These are phyloP conservation scores for Coniella lustricola DNA, from an alignment of 2,329 filamentous ascomycete genomes.

Conservation along the genomic window DNA sequence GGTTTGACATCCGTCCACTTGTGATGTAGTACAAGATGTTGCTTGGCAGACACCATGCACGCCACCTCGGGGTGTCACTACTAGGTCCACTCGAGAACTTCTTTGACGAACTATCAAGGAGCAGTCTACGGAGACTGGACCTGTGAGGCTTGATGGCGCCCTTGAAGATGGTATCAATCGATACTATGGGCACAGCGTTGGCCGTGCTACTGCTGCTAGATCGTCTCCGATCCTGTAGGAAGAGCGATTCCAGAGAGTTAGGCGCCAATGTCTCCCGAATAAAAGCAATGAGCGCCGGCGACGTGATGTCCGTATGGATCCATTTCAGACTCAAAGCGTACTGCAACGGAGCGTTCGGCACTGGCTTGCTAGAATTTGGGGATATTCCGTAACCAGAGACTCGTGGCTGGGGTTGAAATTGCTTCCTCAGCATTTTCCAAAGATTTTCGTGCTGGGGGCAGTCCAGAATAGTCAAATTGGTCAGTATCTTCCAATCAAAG, in stretches of 20 bases:
- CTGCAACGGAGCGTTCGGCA: conserved; percentile 33
- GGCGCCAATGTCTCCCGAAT: conserved; percentile 71
- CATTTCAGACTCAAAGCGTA: conserved; percentile 63
- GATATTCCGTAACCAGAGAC: conserved; percentile 22
- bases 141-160: conserved; percentile 65
- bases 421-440: conserved; percentile 64
- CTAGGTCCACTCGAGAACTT: conserved; percentile 28
- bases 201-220: conserved; percentile 27
- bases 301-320: conserved; percentile 68
- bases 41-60: conserved; percentile 62
- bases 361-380: conserved; percentile 20
- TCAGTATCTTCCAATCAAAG: conserved; percentile 68
- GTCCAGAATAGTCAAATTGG: conserved; percentile 64
- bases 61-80: conserved; percentile 45
- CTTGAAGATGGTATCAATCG: conserved; percentile 64
- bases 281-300: conserved; percentile 62
- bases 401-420: conserved; percentile 42
- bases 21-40: conserved; percentile 68
- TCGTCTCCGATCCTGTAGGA: conserved; percentile 60
- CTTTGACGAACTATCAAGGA: conserved; percentile 64
- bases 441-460: conserved; percentile 67
- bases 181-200: conserved; percentile 42
- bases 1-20: conserved; percentile 64
- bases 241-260: conserved; percentile 72
- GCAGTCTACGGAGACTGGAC: conserved; percentile 61